These are phyloP conservation scores for Pleurotus giganteus DNA, from an alignment of 768 basidiomycete species.

Conservation along the genomic window DNA sequence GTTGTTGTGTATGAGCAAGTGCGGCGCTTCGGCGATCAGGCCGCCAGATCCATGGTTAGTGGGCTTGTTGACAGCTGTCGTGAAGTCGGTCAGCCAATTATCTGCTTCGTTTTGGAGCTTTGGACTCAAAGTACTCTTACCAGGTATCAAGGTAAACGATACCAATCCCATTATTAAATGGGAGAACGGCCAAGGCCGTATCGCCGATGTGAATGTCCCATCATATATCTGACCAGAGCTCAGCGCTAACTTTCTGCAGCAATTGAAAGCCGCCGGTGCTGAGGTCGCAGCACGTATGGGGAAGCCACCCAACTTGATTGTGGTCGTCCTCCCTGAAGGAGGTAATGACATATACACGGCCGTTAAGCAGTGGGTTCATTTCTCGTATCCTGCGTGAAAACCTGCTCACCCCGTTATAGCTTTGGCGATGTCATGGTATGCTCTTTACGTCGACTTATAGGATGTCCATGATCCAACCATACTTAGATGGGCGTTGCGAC, in stretches of 20 bases:
- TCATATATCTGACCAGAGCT: background rate
- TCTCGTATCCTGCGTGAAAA: background rate
- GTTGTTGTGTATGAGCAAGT: constrained; percentile 67
- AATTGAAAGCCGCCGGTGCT: constrained; percentile 50
- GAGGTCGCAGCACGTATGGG: constrained; percentile 39
- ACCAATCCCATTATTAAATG: constrained; percentile 45
- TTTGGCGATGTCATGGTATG: constrained; percentile 53
- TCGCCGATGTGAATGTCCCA: constrained; percentile 32
- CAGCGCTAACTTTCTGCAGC: constrained; percentile 14
- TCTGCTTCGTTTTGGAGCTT: background rate
- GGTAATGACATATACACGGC: constrained; percentile 75
- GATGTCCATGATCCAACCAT: background rate
- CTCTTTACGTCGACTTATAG: background rate
- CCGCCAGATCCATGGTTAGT: constrained; percentile 51
- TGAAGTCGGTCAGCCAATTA: constrained; percentile 55
- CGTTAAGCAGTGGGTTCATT: constrained; percentile 67
- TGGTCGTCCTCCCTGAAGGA: constrained; percentile 70
- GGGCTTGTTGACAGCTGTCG: constrained; percentile 47
- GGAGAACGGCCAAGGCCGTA: constrained; percentile 56
- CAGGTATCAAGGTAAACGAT: constrained; percentile 60
- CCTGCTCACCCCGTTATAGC: constrained; percentile 32
- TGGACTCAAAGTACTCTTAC: background rate
- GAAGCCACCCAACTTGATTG: constrained; percentile 46
- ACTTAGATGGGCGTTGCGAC: constrained; percentile 77
- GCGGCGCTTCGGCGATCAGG: constrained; percentile 48